Percentiles rank a stretch among this genome's conserved stretches.
Evolutionary conservation across 1,284 basidiomycete genomes (phyloP).

Genomic region (Cryptococcus maquisensis): DNA sequence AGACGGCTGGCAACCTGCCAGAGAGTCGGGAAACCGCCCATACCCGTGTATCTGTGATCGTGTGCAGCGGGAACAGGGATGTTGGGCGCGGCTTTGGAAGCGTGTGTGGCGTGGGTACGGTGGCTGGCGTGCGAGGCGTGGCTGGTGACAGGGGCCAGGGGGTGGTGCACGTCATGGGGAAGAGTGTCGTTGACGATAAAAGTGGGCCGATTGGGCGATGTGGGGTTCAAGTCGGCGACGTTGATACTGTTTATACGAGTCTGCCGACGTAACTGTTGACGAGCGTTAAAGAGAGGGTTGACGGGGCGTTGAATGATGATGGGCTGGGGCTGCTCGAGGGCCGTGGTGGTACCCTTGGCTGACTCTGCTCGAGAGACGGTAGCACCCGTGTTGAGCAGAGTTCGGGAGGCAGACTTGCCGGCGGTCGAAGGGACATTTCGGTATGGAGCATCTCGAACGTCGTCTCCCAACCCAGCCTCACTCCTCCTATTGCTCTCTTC

Average conservation of each 20-base stretch:
- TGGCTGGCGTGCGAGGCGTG: background rate
- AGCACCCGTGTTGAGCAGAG: background rate
- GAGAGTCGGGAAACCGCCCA: slow-evolving; percentile 27
- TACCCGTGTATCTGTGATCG: slow-evolving; percentile 17
- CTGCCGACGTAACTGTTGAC: slow-evolving; percentile 10
- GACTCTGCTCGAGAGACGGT: slow-evolving; percentile 2
- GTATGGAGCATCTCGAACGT: background rate
- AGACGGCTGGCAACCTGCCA: slow-evolving; percentile 11
- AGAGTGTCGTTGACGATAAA: background rate
- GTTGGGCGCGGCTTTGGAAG: background rate
- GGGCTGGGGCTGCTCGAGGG: background rate
- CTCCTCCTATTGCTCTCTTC: background rate
- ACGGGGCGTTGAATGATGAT: background rate
- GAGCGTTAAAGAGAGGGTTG: background rate
- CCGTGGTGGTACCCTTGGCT: slow-evolving; percentile 2
- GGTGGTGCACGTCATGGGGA: background rate
- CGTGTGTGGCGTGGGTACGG: background rate
- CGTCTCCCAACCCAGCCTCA: background rate
- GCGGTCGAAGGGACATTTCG: slow-evolving; percentile 6
- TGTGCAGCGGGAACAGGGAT: slow-evolving; percentile 3
- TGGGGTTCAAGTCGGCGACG: background rate
- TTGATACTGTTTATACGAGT: slow-evolving; percentile 6
- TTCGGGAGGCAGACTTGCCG: slow-evolving; percentile 4
- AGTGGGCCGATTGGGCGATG: background rate
- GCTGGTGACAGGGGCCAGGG: background rate